A percentile compares a stretch with the other conserved stretches of the same genome.
Conservation (phyloP, 805 yeast genomes). For the Yamadazyma tumulicola region DNA sequence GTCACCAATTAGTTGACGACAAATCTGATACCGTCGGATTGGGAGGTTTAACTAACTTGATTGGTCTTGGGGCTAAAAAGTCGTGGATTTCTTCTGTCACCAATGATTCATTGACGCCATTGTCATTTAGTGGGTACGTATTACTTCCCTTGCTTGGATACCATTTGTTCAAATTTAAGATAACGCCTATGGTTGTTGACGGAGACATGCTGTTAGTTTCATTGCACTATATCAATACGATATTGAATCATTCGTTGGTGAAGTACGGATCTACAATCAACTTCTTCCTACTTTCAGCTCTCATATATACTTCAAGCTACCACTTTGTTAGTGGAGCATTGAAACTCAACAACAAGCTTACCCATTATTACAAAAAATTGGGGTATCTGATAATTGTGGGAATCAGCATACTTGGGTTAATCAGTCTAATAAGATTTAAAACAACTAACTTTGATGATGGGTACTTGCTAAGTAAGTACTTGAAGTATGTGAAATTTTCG, state of each 20-base stretch:
- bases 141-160: conserved; percentile 40
- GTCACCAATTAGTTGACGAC: background rate
- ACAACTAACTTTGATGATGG: conserved; percentile 17
- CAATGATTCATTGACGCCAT: conserved; percentile 48
- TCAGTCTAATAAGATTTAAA: conserved; percentile 30
- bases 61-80: conserved; percentile 53
- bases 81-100: conserved; percentile 41
- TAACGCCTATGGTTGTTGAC: conserved; percentile 50
- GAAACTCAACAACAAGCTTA: conserved; percentile 41
- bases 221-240: conserved; percentile 42
- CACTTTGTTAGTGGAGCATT: conserved; percentile 55
- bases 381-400: conserved; percentile 43
- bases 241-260: conserved; percentile 13
- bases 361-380: conserved; percentile 35
- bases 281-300: conserved; percentile 18
- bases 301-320: conserved; percentile 30
- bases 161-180: conserved; percentile 49
- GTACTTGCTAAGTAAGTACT: conserved; percentile 19
- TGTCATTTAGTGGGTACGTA: conserved; percentile 58
- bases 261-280: conserved; percentile 22
- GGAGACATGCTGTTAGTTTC: conserved; percentile 62
- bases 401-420: conserved; percentile 31
- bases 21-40: conserved; percentile 50
- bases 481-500: conserved; percentile 20
- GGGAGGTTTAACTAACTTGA: conserved; percentile 56